A percentile compares a stretch with the other conserved stretches of the same genome.
Conservation (phyloP, 2,329 filamentous ascomycete genomes). For the Botryosphaeria dothidea region DNA sequence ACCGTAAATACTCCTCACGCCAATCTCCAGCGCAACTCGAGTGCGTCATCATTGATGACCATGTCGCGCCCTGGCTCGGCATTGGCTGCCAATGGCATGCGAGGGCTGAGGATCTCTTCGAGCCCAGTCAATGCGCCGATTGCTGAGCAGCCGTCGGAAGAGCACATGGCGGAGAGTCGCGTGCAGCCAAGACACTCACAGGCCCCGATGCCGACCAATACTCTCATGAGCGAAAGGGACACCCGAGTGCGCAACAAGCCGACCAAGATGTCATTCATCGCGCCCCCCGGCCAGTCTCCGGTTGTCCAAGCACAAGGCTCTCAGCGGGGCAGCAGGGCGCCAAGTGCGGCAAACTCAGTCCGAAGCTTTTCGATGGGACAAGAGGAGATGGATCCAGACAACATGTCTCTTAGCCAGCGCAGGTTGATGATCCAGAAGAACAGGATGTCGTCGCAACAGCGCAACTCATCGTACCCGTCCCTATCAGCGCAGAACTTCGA, state of each 20-base stretch:
- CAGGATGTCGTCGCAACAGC: conserved; percentile 5
- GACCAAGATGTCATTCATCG: conserved; percentile 12
- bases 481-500: conserved; percentile 32
- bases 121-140: conserved; percentile 9
- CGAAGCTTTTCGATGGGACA: conserved; percentile 42
- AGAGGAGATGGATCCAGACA: conserved; percentile 58
- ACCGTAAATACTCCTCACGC: background rate
- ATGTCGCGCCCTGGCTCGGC: conserved; percentile 1
- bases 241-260: conserved; percentile 12
- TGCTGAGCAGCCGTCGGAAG: conserved; percentile 2
- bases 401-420: conserved; percentile 60
- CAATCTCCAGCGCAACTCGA: conserved; percentile 10
- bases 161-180: background rate
- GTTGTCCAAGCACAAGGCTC: background rate
- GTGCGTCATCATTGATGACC: background rate
- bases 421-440: conserved; percentile 6
- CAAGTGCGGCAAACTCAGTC: background rate
- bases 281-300: background rate
- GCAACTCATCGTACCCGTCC: background rate
- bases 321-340: background rate
- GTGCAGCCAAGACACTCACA: background rate
- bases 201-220: conserved; percentile 1
- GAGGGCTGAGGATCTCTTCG: conserved; percentile 6
- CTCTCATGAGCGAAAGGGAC: conserved; percentile 13
- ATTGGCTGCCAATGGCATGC: background rate